Evolutionary conservation across 2,329 filamentous ascomycete species (phyloP).

Genomic region (Paramyrothecium roridum): DNA sequence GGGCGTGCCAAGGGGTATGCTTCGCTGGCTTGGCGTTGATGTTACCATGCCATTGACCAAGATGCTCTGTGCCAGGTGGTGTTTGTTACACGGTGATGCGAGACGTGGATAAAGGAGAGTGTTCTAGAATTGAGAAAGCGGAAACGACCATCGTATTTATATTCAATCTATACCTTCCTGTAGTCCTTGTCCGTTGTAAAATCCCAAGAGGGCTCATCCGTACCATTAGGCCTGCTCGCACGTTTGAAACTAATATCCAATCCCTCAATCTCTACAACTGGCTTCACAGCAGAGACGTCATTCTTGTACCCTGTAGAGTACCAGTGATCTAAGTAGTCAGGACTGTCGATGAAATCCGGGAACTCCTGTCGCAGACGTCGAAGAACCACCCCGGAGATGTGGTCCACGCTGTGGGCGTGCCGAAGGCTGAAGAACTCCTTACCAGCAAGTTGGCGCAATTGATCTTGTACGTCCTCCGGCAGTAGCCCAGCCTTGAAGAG

Average conservation of each 20-base stretch:
- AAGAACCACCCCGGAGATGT: constrained; percentile 58
- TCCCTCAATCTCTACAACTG: constrained; percentile 40
- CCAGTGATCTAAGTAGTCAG: constrained; percentile 21
- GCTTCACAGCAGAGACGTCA: constrained; percentile 38
- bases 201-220: constrained; percentile 56
- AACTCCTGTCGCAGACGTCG: constrained; percentile 47
- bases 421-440: constrained; percentile 53
- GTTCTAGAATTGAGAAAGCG: too few species aligned
- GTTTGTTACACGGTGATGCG: too few species aligned
- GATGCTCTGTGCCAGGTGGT: too few species aligned
- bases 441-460: constrained; percentile 45
- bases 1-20: too few species aligned
- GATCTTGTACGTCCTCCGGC: constrained; percentile 46
- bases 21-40: too few species aligned
- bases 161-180: too few species aligned
- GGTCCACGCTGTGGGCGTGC: constrained; percentile 63
- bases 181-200: constrained; percentile 16
- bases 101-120: too few species aligned
- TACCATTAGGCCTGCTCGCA: constrained; percentile 47
- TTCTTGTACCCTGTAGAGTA: constrained; percentile 14
- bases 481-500: constrained; percentile 60
- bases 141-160: too few species aligned
- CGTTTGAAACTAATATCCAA: constrained; percentile 41
- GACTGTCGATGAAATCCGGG: constrained; percentile 42
- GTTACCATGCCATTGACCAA: too few species aligned